Percentiles rank a stretch among this genome's conserved stretches.
Conservation (phyloP, 2,329 filamentous ascomycete genomes). For the Fusarium circinatum region DNA sequence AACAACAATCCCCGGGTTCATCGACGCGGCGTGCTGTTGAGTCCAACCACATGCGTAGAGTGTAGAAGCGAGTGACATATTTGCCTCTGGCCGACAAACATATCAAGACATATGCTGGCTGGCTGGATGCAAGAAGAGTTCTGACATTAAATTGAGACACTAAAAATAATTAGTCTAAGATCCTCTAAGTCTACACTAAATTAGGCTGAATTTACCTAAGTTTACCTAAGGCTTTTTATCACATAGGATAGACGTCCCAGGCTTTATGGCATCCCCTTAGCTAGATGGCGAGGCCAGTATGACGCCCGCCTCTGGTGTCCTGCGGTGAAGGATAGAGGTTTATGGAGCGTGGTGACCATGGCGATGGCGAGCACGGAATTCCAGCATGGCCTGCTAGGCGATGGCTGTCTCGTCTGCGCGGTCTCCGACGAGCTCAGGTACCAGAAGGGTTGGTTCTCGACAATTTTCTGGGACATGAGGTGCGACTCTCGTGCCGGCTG, state of each 20-base stretch:
- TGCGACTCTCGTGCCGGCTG: neutral
- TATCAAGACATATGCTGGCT: neutral
- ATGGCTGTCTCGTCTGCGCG: neutral
- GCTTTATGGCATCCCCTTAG: too few relatives aligned
- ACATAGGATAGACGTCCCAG: too few relatives aligned
- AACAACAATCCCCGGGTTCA: neutral
- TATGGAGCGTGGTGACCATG: rapidly evolving
- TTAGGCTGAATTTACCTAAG: neutral
- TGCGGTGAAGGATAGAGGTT: neutral
- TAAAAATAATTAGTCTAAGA: too few relatives aligned
- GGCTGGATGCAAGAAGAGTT: too few relatives aligned
- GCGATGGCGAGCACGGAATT: neutral
- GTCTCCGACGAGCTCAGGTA: neutral
- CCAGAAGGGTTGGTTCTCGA: neutral
- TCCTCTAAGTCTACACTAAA: too few relatives aligned
- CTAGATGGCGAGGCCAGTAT: too few relatives aligned
- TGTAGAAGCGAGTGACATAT: neutral
- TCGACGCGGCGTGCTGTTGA: neutral
- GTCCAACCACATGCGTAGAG: neutral
- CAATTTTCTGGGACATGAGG: neutral
- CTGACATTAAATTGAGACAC: too few relatives aligned
- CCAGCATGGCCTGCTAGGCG: neutral
- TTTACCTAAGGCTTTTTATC: neutral
- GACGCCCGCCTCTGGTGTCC: too few relatives aligned
- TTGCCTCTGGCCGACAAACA: neutral